phyloP scores from a whole-genome alignment of 2,329 filamentous ascomycete genomes.

The Chaetomiaceae sp. region DNA sequence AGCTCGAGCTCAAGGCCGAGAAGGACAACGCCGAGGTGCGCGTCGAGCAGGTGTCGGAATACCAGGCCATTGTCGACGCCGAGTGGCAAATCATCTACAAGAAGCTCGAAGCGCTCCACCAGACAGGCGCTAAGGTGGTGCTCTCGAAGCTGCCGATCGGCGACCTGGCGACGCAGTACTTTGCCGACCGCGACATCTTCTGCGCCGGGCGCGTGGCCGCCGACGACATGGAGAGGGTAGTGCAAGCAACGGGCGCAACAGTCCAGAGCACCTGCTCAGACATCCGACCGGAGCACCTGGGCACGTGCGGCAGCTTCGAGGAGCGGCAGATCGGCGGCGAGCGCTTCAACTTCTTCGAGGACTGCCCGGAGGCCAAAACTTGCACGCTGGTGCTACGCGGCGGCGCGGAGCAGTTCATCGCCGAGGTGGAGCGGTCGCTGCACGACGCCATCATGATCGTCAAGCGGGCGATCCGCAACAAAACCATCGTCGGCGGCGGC shows the following conservation, averaged over 20 bases:
- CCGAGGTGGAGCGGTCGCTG: slow-evolving; percentile 92
- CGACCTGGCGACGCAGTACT: slow-evolving; percentile 95
- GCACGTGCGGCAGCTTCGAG: slow-evolving; percentile 84
- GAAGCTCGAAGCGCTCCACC: slow-evolving; percentile 91
- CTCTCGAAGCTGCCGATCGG: slow-evolving; percentile 96
- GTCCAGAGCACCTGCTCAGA: slow-evolving; percentile 95
- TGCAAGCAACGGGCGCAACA: slow-evolving; percentile 86
- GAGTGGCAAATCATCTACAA: slow-evolving; percentile 99
- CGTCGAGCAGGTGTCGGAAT: slow-evolving; percentile 97
- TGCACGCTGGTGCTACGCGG: slow-evolving; percentile 93
- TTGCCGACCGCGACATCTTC: slow-evolving; percentile 96
- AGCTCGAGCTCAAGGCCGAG: slow-evolving; percentile 96
- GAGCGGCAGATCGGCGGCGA: slow-evolving; percentile 96
- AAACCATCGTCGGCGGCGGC: slow-evolving; percentile 88
- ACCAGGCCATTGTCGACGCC: slow-evolving; percentile 97
- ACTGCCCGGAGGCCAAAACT: slow-evolving; percentile 91
- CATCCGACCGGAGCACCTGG: slow-evolving; percentile 81
- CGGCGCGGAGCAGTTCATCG: slow-evolving; percentile 97
- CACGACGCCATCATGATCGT: slow-evolving; percentile 99
- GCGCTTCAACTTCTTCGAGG: slow-evolving; percentile 97
- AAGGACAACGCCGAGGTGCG: slow-evolving; percentile 99
- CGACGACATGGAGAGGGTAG: slow-evolving; percentile 93
- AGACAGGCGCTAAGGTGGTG: slow-evolving; percentile 94
- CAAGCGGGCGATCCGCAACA: slow-evolving; percentile 94
- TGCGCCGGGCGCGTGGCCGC: slow-evolving; percentile 88